phyloP scores from a whole-genome alignment of 2,329 filamentous ascomycete species.

The Aspergillus sp. region DNA sequence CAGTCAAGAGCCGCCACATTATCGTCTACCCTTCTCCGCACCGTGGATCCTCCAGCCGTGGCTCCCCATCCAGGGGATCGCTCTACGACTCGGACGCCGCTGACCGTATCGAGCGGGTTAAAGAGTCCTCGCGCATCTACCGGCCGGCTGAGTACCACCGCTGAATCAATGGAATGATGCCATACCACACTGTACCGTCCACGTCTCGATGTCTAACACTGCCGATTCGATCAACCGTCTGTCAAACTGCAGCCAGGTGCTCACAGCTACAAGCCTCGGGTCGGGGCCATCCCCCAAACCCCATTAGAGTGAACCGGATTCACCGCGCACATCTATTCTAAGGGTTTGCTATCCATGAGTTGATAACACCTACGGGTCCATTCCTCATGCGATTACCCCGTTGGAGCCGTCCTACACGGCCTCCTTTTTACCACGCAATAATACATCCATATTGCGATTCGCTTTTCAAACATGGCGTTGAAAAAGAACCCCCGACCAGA shows the following conservation, averaged over 20 bases:
- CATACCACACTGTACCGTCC: too few species aligned
- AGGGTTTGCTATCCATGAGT: conserved; percentile 9
- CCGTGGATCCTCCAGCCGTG: conserved; percentile 31
- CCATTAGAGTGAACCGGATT: conserved; percentile 10
- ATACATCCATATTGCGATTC: not conserved
- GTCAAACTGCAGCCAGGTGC: conserved; percentile 11
- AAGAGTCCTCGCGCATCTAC: conserved; percentile 29
- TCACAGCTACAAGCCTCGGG: not conserved
- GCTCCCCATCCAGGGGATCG: conserved; percentile 35
- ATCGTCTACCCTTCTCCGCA: conserved; percentile 36
- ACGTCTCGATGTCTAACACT: not conserved
- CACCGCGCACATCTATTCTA: conserved; percentile 1
- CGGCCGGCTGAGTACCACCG: conserved; percentile 32
- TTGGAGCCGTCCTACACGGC: not conserved
- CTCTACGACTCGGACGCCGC: conserved; percentile 35
- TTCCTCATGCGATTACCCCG: not conserved
- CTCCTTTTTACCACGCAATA: not conserved
- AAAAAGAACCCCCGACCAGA: not conserved
- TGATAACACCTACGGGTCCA: not conserved
- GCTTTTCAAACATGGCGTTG: not conserved
- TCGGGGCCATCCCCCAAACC: not conserved
- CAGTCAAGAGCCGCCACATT: conserved; percentile 27
- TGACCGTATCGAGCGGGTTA: conserved; percentile 34
- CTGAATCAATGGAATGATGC: conserved; percentile 15
- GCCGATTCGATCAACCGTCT: not conserved